Evolutionary conservation across 2,329 filamentous ascomycete genomes (phyloP).

Genomic region (Fusarium dimerum): DNA sequence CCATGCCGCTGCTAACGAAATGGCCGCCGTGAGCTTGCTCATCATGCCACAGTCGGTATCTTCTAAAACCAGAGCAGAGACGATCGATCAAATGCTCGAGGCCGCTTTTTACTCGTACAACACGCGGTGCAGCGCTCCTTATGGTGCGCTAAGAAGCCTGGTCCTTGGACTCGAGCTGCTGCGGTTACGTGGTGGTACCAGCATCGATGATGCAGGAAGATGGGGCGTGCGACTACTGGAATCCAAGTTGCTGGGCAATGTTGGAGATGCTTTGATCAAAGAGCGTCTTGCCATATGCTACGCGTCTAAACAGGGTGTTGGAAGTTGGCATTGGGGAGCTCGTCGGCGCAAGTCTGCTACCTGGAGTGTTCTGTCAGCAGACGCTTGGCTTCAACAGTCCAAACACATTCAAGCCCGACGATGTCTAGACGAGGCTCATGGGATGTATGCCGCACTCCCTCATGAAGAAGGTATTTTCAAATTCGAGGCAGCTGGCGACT

Average conservation of each 20-base stretch:
- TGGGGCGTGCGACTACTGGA: constrained; percentile 85
- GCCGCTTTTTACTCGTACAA: constrained; percentile 91
- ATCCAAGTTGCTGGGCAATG: constrained; percentile 68
- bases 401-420: constrained; percentile 78
- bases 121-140: constrained; percentile 77
- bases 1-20: constrained; percentile 91
- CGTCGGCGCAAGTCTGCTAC: constrained; percentile 83
- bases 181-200: constrained; percentile 74
- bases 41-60: constrained; percentile 72
- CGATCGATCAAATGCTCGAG: constrained; percentile 84
- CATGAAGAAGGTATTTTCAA: constrained; percentile 52
- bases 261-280: constrained; percentile 80
- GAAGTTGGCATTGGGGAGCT: constrained; percentile 67
- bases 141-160: constrained; percentile 78
- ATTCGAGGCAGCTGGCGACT: constrained; percentile 52
- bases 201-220: constrained; percentile 81
- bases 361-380: constrained; percentile 82
- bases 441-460: constrained; percentile 53
- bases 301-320: constrained; percentile 68
- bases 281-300: constrained; percentile 88
- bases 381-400: constrained; percentile 77
- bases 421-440: constrained; percentile 70
- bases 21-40: constrained; percentile 84
- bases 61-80: constrained; percentile 77
- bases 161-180: constrained; percentile 79